Conservation (phyloP, 108 stramenopile species). For the Skeletonema marinoi region DNA sequence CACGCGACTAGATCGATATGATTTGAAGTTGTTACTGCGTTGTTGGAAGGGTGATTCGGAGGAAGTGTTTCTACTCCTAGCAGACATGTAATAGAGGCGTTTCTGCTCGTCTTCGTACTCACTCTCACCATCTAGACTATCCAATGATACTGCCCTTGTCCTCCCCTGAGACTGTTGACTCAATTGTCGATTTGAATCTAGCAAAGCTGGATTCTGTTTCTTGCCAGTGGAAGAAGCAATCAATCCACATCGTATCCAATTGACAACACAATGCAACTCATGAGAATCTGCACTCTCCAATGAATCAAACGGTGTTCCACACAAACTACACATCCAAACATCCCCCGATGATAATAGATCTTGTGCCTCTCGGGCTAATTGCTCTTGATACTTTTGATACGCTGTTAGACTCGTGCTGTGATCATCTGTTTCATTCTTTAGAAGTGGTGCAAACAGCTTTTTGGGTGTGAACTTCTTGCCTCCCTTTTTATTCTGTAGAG, state of each 20-base stretch:
- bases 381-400: neutral
- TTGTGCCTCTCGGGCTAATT: neutral
- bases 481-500: neutral
- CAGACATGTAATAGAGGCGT: neutral
- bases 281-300: constrained; percentile 59
- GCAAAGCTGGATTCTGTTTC: neutral
- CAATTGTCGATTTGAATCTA: neutral
- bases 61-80: neutral
- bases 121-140: neutral
- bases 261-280: constrained; percentile 61
- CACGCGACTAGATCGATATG: neutral
- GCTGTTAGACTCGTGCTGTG: neutral
- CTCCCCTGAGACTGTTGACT: too few species aligned
- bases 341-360: neutral
- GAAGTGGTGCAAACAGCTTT: neutral
- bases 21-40: neutral
- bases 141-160: neutral
- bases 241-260: neutral
- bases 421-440: neutral
- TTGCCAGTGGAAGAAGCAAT: neutral
- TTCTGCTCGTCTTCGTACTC: neutral
- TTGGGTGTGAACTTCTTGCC: neutral
- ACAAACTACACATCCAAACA: constrained; percentile 76
- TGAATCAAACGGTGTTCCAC: constrained; percentile 65
- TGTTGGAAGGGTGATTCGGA: neutral